A percentile compares a stretch with the other conserved stretches of the same genome.
Evolutionary conservation across 441 rosid species (phyloP).

Genomic region (Mallotus japonicus): DNA sequence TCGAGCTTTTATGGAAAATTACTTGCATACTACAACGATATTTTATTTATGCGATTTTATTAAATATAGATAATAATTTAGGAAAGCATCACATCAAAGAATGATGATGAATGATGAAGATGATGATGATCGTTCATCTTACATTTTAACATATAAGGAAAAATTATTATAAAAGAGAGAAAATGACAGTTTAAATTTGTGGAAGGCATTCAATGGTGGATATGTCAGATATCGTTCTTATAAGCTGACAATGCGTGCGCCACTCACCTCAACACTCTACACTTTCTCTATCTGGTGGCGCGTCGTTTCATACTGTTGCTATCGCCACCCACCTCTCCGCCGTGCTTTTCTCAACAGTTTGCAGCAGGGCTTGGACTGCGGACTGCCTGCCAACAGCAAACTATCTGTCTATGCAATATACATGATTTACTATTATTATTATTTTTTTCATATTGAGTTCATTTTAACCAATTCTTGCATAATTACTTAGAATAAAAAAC

Average conservation of each 20-base stretch:
- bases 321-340: neutral
- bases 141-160: neutral
- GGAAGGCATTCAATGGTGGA: neutral
- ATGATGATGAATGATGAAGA: neutral
- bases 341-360: neutral
- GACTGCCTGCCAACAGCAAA: neutral
- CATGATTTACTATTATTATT: no score
- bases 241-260: conserved; percentile 13
- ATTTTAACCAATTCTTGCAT: no score
- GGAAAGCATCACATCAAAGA: neutral
- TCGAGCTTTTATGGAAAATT: no score
- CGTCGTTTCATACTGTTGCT: neutral
- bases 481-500: no score
- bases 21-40: no score
- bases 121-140: no score
- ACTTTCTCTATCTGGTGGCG: neutral
- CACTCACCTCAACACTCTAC: conserved; percentile 1
- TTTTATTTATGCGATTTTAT: no score
- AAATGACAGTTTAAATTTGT: neutral
- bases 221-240: neutral
- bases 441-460: no score
- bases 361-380: no score
- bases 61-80: neutral
- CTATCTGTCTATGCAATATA: no score
- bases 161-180: neutral